These are phyloP conservation scores for Pinguiococcus pyrenoidosus DNA, from an alignment of 108 stramenopile species.

Conservation along the genomic window DNA sequence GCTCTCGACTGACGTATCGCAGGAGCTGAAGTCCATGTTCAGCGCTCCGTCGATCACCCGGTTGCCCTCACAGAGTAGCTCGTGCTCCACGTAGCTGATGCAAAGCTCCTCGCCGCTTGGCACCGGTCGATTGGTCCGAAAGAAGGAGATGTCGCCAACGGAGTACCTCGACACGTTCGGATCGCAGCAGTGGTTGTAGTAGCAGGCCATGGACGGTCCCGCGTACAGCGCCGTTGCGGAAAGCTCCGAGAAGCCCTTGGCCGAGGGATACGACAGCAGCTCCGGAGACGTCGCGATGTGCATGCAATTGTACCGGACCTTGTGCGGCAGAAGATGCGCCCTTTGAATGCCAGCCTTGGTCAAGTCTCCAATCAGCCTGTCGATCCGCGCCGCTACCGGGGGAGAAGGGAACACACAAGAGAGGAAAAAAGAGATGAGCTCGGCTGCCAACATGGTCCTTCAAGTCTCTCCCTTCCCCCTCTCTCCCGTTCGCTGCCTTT, in stretches of 20 bases:
- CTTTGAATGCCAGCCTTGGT: slow-evolving; percentile 36
- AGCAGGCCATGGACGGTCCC: slow-evolving; percentile 47
- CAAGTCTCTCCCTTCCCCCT: too few relatives aligned
- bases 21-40: slow-evolving; percentile 51
- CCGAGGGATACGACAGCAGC: slow-evolving; percentile 43
- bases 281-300: slow-evolving; percentile 52
- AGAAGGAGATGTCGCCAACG: slow-evolving; percentile 63
- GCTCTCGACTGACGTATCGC: slow-evolving; percentile 10
- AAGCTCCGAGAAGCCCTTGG: slow-evolving; percentile 26
- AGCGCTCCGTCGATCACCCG: slow-evolving; percentile 42
- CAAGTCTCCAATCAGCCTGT: neutral
- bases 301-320: slow-evolving; percentile 57
- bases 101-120: slow-evolving; percentile 43
- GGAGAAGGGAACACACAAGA: slow-evolving; percentile 30
- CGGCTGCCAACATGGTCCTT: slow-evolving; percentile 38
- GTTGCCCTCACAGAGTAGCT: slow-evolving; percentile 49
- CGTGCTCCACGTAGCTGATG: slow-evolving; percentile 61
- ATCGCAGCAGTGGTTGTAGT: slow-evolving; percentile 51
- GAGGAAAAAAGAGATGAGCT: slow-evolving; percentile 41
- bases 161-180: slow-evolving; percentile 53
- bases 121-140: slow-evolving; percentile 54
- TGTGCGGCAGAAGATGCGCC: slow-evolving; percentile 43
- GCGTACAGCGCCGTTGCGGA: slow-evolving; percentile 51
- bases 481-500: too few relatives aligned
- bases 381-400: slow-evolving; percentile 19